Evolutionary conservation across 768 basidiomycete genomes (phyloP).

Genomic region (Leccinum boreale): DNA sequence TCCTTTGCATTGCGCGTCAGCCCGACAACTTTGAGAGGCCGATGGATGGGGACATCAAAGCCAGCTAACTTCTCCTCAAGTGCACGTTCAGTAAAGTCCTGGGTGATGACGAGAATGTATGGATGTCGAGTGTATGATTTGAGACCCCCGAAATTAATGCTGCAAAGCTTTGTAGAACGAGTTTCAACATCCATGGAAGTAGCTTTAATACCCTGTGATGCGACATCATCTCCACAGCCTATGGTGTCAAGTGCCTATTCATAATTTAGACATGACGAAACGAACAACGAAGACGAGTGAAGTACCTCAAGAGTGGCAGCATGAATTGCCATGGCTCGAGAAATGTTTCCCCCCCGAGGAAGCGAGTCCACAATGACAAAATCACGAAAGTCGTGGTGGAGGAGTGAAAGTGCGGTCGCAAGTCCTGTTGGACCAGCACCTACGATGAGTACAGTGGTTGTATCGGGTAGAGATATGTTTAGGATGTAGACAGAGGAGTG

Average conservation of each 20-base stretch:
- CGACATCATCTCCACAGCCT: conserved; percentile 33
- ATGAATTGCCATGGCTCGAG: conserved; percentile 48
- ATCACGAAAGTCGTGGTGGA: conserved; percentile 38
- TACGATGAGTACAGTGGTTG: conserved; percentile 45
- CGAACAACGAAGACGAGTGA: background rate
- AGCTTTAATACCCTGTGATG: conserved; percentile 37
- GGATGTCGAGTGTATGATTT: conserved; percentile 42
- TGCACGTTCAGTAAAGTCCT: conserved; percentile 43
- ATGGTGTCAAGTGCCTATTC: conserved; percentile 44
- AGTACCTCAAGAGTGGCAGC: conserved; percentile 51
- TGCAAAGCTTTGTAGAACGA: conserved; percentile 27
- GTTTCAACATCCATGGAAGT: conserved; percentile 27
- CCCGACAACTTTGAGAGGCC: conserved; percentile 40
- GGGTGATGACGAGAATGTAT: conserved; percentile 42
- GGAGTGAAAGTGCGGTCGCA: conserved; percentile 43
- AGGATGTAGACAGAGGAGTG: background rate
- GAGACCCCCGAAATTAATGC: conserved; percentile 34
- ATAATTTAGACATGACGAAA: conserved; percentile 30
- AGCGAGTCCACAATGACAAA: conserved; percentile 39
- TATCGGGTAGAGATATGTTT: conserved; percentile 27
- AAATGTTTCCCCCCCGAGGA: conserved; percentile 30
- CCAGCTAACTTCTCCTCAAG: conserved; percentile 34
- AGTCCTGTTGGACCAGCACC: conserved; percentile 52
- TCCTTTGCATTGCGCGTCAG: conserved; percentile 32
- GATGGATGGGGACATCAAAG: conserved; percentile 31